Evolutionary conservation across 495 filamentous ascomycete genomes (phyloP).

Genomic region (Hypomontagnella monticulosa): DNA sequence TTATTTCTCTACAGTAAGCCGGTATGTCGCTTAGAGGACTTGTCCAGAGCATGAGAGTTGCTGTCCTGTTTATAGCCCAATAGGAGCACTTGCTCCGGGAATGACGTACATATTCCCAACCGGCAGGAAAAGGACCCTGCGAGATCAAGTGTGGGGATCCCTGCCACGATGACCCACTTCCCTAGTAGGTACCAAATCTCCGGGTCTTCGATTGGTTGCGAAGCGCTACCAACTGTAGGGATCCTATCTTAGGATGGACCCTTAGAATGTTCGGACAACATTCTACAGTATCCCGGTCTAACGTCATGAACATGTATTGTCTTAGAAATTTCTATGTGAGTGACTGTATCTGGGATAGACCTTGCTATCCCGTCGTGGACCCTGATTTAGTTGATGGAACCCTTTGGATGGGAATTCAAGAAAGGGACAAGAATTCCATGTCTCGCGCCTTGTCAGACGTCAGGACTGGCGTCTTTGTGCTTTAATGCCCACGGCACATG

Average conservation of each 20-base stretch:
- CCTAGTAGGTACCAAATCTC: not conserved
- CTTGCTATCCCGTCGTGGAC: constrained; percentile 1
- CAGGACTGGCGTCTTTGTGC: constrained; percentile 11
- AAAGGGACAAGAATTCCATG: constrained; percentile 22
- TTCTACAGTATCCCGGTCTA: not conserved
- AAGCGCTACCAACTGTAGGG: constrained; percentile 28
- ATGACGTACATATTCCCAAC: constrained; percentile 13
- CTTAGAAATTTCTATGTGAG: not conserved
- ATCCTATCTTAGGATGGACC: constrained; percentile 1
- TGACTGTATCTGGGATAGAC: constrained; percentile 8
- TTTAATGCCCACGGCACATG: not conserved
- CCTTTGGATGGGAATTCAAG: constrained; percentile 28
- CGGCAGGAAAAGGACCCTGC: not conserved
- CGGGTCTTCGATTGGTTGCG: constrained; percentile 16
- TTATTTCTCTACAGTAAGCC: too few species aligned
- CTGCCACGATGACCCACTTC: not conserved
- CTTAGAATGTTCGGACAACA: constrained; percentile 4
- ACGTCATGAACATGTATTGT: constrained; percentile 8
- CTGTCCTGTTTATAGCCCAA: not conserved
- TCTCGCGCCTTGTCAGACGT: constrained; percentile 31
- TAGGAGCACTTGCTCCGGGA: constrained; percentile 27
- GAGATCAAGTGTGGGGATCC: constrained; percentile 17
- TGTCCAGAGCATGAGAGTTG: too few species aligned
- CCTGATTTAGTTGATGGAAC: constrained; percentile 9
- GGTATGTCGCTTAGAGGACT: too few species aligned